Evolutionary conservation across 1,284 basidiomycete genomes (phyloP).

Genomic region (Leccinum glutinopallens): DNA sequence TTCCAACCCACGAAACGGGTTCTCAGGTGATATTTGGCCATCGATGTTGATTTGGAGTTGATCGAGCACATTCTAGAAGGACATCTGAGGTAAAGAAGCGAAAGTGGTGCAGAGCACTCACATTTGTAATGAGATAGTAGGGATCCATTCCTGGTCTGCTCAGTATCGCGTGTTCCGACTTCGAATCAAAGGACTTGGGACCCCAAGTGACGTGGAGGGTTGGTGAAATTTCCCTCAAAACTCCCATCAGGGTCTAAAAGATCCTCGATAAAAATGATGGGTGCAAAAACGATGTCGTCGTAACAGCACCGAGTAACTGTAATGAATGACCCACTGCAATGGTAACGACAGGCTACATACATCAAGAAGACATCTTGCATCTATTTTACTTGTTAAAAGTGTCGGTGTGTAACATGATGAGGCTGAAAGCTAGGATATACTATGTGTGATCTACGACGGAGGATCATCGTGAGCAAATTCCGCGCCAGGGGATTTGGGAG

Average conservation of each 20-base stretch:
- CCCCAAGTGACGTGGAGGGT: slow-evolving; percentile 42
- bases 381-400: slow-evolving; percentile 98
- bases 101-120: slow-evolving; percentile 37
- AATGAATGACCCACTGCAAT: slow-evolving; percentile 10
- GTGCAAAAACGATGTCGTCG: slow-evolving; percentile 94
- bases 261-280: slow-evolving; percentile 89
- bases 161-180: slow-evolving; percentile 42
- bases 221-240: slow-evolving; percentile 44
- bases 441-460: slow-evolving; percentile 82
- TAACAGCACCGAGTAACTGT: slow-evolving; percentile 74
- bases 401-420: slow-evolving; percentile 99
- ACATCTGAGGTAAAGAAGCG: slow-evolving; percentile 13
- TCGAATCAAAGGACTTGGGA: slow-evolving; percentile 38
- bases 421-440: slow-evolving; percentile 88
- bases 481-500: background rate
- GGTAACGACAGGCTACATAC: slow-evolving; percentile 45
- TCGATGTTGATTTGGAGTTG: slow-evolving; percentile 51
- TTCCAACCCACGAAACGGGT: slow-evolving; percentile 82
- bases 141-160: slow-evolving; percentile 80
- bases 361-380: slow-evolving; percentile 96
- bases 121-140: slow-evolving; percentile 87
- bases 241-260: slow-evolving; percentile 69
- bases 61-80: slow-evolving; percentile 52
- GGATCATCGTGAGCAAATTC: slow-evolving; percentile 6
- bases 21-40: slow-evolving; percentile 60